Evolutionary conservation across 1,284 basidiomycete species (phyloP), one percentile per base, ranked within the genome.

Genomic region (Takashimella koratensis): DNA sequence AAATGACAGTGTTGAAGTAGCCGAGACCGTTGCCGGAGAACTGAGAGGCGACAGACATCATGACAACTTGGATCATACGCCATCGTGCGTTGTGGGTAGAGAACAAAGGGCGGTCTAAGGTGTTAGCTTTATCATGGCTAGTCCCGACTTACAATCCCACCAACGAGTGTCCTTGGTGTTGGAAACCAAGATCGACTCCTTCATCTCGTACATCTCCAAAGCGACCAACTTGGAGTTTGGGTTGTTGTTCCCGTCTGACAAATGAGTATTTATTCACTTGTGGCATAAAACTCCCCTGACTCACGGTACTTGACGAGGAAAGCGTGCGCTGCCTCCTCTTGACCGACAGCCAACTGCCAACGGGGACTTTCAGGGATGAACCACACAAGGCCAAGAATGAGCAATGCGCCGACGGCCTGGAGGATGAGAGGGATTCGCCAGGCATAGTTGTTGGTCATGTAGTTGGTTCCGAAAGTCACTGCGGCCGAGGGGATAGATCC

Each of bases 121-220:
- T 36, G 30, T 36, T 36, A 36, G 16, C 16, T 36, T 16, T n/a
- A n/a, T n/a, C n/a, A n/a, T n/a, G n/a, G n/a, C n/a, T n/a, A n/a
- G n/a, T n/a, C n/a, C 10, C 16, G 30, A 62, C 63, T 56, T 44
- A 63, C 60, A 72, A 56, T 75, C 73, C 78, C 79, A 83, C 82
- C 82, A 84, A 49, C 80, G 76, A 70, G 85, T 85, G 70, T 86
- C 83, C 12, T 80, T 80, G 21, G 80, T 83, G 62, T 83, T 78
- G 5, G 79, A 57, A 39, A 75, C 71, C n/a, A n/a, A n/a, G 51
- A 84, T 80, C 5, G 77, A 69, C 58, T 82, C 81, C 60, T 81
- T 78, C 66, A 82, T 81, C 64, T 85, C 84, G 48, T 74, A 76
- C 75, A 79, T 79, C 64, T 85, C 80, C n/a, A 84, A 75, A 26